A percentile compares a stretch with the other conserved stretches of the same genome.
Evolutionary conservation across 2,329 filamentous ascomycete genomes (phyloP).

Genomic region (Hypoxylon sp.): DNA sequence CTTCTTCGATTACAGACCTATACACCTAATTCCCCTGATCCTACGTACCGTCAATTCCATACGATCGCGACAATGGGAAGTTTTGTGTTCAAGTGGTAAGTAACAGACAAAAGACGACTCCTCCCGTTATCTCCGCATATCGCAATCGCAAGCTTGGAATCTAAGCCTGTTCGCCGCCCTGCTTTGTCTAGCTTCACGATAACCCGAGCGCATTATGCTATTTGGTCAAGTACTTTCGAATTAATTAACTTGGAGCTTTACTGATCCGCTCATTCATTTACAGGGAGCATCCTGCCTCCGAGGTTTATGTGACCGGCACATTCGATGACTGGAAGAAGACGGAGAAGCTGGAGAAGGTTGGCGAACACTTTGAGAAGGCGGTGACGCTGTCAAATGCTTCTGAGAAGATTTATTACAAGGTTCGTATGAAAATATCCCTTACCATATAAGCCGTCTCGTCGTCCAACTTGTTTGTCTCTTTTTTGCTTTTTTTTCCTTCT

Average conservation of each 20-base stretch:
- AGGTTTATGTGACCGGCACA: slow-evolving; percentile 95
- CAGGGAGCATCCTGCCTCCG: slow-evolving; percentile 86
- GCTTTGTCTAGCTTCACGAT: slow-evolving; percentile 13
- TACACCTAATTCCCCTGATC: slow-evolving; percentile 17
- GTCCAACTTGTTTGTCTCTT: slow-evolving; percentile 21
- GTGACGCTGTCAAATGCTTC: slow-evolving; percentile 77
- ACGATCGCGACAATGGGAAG: slow-evolving; percentile 68
- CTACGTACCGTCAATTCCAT: slow-evolving; percentile 20
- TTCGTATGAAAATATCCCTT: slow-evolving; percentile 61
- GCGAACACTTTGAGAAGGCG: slow-evolving; percentile 81
- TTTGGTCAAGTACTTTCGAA: background rate
- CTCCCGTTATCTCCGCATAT: slow-evolving; percentile 13
- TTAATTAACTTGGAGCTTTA: slow-evolving; percentile 39
- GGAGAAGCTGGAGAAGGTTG: slow-evolving; percentile 83
- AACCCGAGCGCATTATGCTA: slow-evolving; percentile 40
- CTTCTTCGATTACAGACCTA: slow-evolving; percentile 8
- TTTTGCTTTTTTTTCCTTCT: slow-evolving; percentile 36
- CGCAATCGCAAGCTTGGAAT: slow-evolving; percentile 20
- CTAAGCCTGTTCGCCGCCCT: slow-evolving; percentile 15
- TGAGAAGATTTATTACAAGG: slow-evolving; percentile 95
- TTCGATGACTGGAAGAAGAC: slow-evolving; percentile 96
- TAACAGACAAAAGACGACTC: slow-evolving; percentile 41
- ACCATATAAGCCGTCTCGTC: slow-evolving; percentile 12
- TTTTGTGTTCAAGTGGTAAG: slow-evolving; percentile 80
- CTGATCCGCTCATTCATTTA: slow-evolving; percentile 34